Base-by-base conservation (phyloP, 1,139 yeast genomes). In the Pichia sp. region DNA sequence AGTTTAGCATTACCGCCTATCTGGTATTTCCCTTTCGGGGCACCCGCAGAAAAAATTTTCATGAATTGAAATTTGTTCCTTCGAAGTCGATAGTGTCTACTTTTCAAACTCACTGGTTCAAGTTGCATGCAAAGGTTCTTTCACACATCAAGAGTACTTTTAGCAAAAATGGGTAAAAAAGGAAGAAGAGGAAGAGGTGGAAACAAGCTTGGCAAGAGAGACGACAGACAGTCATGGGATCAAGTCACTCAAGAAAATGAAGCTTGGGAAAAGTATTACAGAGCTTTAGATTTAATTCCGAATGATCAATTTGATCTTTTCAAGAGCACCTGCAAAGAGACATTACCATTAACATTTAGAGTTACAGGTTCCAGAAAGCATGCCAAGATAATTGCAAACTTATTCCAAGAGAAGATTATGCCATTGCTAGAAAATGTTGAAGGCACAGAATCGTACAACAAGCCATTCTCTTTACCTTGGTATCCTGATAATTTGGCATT, bases 331-430 rank as follows among this genome's bases (percentile, higher is more conserved):
- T 90, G 97, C 70, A 93, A 89, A 69, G 77, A 79, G 36, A 84
- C 84, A 59, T 79, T 95, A 55, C 99, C 99, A 4, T 75, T 95
- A 65, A 93, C 99, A 1, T 95, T 95, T 75, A 81, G 99, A 72
- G 82, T 95, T 64, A 93, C 99, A 5, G 97, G 97, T 1, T 85
- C 96, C 10, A 82, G 86, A 64, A 78, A 82, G 44, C 92, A 87
- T 68, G 79, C 92, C 10, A 73, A 75, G 46, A 92, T 86, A 67
- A 80, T 87, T 61, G 75, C 82, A 56, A 73, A 78, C 30, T 73
- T 84, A 57, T 86, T 87, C 66, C 74, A 79, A 57, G 75, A 78
- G 40, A 81, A 80, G 61, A 90, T 86, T 66, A 79, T 85, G 61
- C 78, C 83, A 31, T 72, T 74, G 50, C 73, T 85, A 64, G 66